These are phyloP conservation scores for Pythium sp. DNA, from an alignment of 352 stramenopile species.

Conservation along the genomic window DNA sequence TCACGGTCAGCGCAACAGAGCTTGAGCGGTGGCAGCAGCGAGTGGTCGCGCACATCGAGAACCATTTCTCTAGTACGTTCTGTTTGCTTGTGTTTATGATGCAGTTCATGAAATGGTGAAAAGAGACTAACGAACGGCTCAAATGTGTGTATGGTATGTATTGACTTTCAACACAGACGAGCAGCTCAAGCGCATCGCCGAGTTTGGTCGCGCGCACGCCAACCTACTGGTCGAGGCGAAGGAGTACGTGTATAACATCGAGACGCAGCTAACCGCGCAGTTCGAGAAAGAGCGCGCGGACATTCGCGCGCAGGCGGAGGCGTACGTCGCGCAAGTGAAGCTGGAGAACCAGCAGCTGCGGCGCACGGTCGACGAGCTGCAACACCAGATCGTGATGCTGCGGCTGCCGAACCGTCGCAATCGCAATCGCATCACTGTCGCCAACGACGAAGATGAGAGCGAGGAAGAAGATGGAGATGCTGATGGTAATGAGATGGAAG, in stretches of 20 bases:
- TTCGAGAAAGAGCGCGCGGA: conserved; percentile 44
- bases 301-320: conserved; percentile 47
- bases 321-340: conserved; percentile 46
- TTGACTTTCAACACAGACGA: conserved; percentile 36
- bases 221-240: conserved; percentile 65
- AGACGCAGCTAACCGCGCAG: conserved; percentile 47
- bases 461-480: not conserved
- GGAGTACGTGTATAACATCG: conserved; percentile 58
- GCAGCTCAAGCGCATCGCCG: conserved; percentile 73
- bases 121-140: not conserved
- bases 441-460: not conserved
- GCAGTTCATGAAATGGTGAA: not conserved
- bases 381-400: conserved; percentile 6
- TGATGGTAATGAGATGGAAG: not conserved
- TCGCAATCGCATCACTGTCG: conserved; percentile 3
- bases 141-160: not conserved
- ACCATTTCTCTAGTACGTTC: conserved; percentile 64
- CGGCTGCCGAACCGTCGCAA: conserved; percentile 5
- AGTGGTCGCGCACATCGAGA: conserved; percentile 56
- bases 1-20: conserved; percentile 50
- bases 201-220: conserved; percentile 71
- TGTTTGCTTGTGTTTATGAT: conserved; percentile 1
- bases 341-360: conserved; percentile 39
- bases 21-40: conserved; percentile 64
- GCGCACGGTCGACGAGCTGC: conserved; percentile 7